Evolutionary conservation across 441 rosid species (phyloP), one percentile per base, ranked within the genome.

Genomic region (Pelargonium fulgidum): DNA sequence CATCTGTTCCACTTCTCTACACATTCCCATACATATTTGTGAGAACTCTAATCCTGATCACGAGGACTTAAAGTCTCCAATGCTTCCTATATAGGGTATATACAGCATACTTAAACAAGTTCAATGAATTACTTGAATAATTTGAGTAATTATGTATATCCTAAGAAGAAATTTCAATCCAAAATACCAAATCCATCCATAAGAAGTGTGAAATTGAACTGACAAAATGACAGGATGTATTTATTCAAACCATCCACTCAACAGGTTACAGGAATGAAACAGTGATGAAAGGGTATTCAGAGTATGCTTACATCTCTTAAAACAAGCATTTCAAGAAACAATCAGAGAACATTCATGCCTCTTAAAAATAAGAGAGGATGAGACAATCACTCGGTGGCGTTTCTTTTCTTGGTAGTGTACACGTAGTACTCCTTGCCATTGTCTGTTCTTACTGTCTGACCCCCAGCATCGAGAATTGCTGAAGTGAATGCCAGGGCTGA

Each of bases 401-500:
- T 69, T 76, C 85, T 89, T 81, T 92, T 89, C 90, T 89, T 84
- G 75, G 86, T 87, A 48, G 96, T 86, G 84, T 89, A 89, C 7
- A 92, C 88, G 71, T 85, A 89, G 63, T 89, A 90, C 72, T 87
- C 97, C 83, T 86, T 90, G 72, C 96, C 96, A 0, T 3, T 83
- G 81, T 90, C 98, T 52, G 74, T 63, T 82, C 92, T 90, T 54
- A 87, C 89, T 45, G 96, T 92, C 77, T 87, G 97, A 65, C 89
- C 92, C 22, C 96, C 96, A 6, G 86, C 79, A 77, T 92, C 97
- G 67, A 90, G 85, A 62, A 78, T 0, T 1, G 87, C 80, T 58
- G 97, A 89, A 63, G 98, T 92, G 69, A 85, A 78, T 2, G 97
- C 98, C 41, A 92, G 81, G 17, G 96, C 89, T 16, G 98, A 65